Evolutionary conservation across 2,329 filamentous ascomycete species (phyloP).

Genomic region (Xylaria sp.): DNA sequence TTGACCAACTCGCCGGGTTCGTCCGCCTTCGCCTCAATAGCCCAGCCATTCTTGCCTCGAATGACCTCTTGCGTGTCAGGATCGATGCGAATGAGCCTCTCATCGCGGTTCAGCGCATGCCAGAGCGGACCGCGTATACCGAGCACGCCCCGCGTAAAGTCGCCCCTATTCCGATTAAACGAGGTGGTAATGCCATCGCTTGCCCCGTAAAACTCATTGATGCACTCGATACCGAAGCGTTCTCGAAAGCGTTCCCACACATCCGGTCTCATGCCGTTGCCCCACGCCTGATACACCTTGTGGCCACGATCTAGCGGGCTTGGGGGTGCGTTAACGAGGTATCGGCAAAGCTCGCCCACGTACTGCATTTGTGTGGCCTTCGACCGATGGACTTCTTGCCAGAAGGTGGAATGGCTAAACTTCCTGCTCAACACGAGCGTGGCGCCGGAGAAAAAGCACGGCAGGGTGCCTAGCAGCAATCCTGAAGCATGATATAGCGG

Average conservation of each 20-base stretch:
- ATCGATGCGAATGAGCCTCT: constrained; percentile 76
- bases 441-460: constrained; percentile 59
- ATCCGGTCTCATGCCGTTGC: constrained; percentile 75
- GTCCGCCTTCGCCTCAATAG: constrained; percentile 69
- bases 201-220: constrained; percentile 80
- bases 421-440: constrained; percentile 71
- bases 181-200: constrained; percentile 75
- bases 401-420: constrained; percentile 77
- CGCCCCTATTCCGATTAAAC: constrained; percentile 67
- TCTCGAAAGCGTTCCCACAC: constrained; percentile 73
- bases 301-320: constrained; percentile 69
- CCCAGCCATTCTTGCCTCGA: constrained; percentile 73
- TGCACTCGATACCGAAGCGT: constrained; percentile 69
- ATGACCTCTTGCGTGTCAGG: constrained; percentile 73
- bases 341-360: constrained; percentile 80
- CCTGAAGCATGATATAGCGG: constrained; percentile 82
- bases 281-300: constrained; percentile 67
- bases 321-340: constrained; percentile 74
- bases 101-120: constrained; percentile 64
- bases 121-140: constrained; percentile 75
- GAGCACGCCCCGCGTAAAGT: constrained; percentile 70
- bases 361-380: constrained; percentile 77
- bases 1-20: constrained; percentile 78
- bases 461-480: constrained; percentile 63
- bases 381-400: constrained; percentile 74